Evolutionary conservation across 805 yeast species (phyloP), one percentile per base, ranked within the genome.

Genomic region (Saturnispora serradocipensis): DNA sequence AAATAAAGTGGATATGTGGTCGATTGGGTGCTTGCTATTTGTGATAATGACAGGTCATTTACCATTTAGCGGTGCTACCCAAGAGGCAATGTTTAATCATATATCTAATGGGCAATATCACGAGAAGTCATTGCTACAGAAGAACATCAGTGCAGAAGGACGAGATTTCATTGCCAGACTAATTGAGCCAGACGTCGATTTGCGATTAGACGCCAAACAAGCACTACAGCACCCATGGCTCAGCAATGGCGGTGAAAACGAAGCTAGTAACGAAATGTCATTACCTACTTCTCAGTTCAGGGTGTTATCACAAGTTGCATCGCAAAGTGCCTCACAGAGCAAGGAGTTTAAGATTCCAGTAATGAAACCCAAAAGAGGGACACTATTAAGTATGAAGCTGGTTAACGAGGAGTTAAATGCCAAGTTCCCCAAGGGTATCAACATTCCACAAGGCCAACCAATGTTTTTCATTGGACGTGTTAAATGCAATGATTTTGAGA

Each of bases 1-100:
- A 2, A 83, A 86, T 38, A 75, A 87, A 53, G 98, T 93, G 15
- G 99, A 93, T 65, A 88, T 93, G 77, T 93, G 99, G 99, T 88
- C 97, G 1, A 75, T 93, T 52, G 99, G 99, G 0, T 93, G 99
- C 67, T 70, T 93, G 27, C 84, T 89, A 0, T 93, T 89, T 69
- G 99, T 93, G 4, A 81, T 91, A 24, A 67, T 93, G 50, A 91
- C 99, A 0, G 91, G 93, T 0, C 97, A 88, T 73, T 72, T 91
- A 54, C 99, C 99, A 7, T 93, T 93, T 65, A 88, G 91, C 64
- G 97, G 97, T 1, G 77, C 83, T 49, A 88, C 97, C 0, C 98
- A 91, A 61, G 90, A 86, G 15, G 86, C 86, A 54, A 71, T 93
- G 60, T 87, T 87, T 67, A 76, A 76, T 53, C 84, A 86, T 59